These are phyloP conservation scores for Flaveria robusta DNA, from an alignment of 129 eudicot genomes.

Conservation along the genomic window DNA sequence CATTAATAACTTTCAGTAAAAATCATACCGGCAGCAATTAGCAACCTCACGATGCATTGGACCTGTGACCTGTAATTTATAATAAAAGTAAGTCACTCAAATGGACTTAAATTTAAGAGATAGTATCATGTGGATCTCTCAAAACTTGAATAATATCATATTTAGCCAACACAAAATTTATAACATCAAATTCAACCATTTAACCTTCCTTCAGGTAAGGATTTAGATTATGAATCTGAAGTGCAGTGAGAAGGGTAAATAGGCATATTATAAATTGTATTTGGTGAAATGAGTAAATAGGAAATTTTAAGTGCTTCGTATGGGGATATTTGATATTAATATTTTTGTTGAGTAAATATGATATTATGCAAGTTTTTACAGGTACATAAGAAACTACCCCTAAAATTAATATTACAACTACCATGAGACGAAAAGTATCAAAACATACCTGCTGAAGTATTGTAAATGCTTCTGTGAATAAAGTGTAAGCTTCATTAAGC, in stretches of 20 bases:
- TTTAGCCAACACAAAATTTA: neutral
- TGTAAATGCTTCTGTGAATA: constrained; percentile 87
- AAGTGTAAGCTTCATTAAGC: constrained; percentile 86
- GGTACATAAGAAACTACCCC: neutral
- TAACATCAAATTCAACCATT: neutral
- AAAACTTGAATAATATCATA: neutral
- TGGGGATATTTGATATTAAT: too few relatives aligned
- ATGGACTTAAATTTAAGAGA: neutral
- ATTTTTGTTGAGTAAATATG: neutral
- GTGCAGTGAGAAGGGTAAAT: neutral
- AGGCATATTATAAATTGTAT: neutral
- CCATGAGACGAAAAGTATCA: neutral
- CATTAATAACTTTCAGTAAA: neutral
- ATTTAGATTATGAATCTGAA: neutral
- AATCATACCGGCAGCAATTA: constrained; percentile 81
- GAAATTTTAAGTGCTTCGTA: too few relatives aligned
- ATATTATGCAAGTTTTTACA: neutral
- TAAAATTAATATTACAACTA: neutral
- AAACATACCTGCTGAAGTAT: constrained; percentile 84
- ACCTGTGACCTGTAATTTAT: constrained; percentile 80
- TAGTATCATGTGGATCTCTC: neutral
- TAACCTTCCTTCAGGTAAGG: neutral
- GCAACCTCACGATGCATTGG: constrained; percentile 99
- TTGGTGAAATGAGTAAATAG: neutral
- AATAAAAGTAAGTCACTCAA: neutral